Conservation (phyloP, 2,329 filamentous ascomycete species). For the Penicillium sp. region DNA sequence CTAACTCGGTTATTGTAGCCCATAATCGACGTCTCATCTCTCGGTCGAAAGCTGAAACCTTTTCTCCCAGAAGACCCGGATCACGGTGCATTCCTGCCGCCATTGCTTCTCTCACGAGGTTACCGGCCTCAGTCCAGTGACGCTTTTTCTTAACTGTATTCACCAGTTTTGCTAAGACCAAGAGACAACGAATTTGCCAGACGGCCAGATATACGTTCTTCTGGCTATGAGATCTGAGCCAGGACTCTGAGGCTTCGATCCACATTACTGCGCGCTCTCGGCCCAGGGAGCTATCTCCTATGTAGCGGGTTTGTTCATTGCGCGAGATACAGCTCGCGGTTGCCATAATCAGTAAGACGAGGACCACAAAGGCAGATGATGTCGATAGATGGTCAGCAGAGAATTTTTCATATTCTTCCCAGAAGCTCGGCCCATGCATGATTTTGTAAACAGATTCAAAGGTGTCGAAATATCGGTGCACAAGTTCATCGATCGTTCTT, state of each 20-base stretch:
- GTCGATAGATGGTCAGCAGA: conserved; percentile 4
- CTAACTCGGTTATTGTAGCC: conserved; percentile 54
- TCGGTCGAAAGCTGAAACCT: conserved; percentile 46
- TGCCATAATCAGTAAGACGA: conserved; percentile 24
- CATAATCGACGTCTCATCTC: conserved; percentile 50
- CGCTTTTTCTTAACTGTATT: conserved; percentile 53
- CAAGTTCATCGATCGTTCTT: conserved; percentile 17
- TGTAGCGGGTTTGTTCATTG: conserved; percentile 11
- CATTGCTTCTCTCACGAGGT: conserved; percentile 50
- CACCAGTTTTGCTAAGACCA: conserved; percentile 48
- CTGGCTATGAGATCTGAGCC: conserved; percentile 41
- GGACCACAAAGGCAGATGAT: conserved; percentile 17
- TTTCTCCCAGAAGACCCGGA: conserved; percentile 38
- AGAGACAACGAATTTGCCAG: conserved; percentile 52
- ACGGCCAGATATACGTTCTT: conserved; percentile 51
- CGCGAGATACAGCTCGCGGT: conserved; percentile 11
- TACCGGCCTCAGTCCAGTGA: conserved; percentile 50
- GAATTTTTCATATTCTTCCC: conserved; percentile 19
- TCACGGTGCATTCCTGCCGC: conserved; percentile 53
- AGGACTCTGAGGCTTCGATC: conserved; percentile 20
- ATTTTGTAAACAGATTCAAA: conserved; percentile 25
- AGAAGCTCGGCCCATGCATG: conserved; percentile 24
- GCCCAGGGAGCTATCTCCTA: conserved; percentile 18
- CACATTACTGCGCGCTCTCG: conserved; percentile 19
- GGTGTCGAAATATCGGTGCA: conserved; percentile 23